Evolutionary conservation across 2,329 filamentous ascomycete species (phyloP).

Genomic region (Trichoderma guizhouense): DNA sequence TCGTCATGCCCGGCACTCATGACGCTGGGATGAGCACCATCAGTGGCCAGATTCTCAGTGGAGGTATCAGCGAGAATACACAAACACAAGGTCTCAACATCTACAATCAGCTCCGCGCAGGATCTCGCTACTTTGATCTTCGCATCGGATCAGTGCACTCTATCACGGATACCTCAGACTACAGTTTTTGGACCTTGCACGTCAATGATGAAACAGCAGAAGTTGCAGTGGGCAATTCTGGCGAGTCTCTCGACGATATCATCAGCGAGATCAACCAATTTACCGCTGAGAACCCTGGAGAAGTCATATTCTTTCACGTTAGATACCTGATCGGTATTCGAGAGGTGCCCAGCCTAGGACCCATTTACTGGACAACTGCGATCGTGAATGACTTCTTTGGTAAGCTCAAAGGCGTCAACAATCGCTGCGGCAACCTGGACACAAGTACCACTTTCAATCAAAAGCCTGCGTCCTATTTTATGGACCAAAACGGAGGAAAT

Average conservation of each 20-base stretch:
- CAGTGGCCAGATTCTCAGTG: conserved; percentile 31
- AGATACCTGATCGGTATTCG: conserved; percentile 41
- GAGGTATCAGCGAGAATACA: conserved; percentile 40
- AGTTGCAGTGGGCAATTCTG: conserved; percentile 43
- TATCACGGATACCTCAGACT: conserved; percentile 16
- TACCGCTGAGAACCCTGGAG: conserved; percentile 39
- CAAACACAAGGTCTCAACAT: conserved; percentile 45
- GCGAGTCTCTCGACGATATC: conserved; percentile 41
- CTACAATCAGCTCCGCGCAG: conserved; percentile 43
- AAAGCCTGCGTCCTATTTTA: conserved; percentile 28
- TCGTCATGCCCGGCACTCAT: conserved; percentile 48
- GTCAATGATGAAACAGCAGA: conserved; percentile 35
- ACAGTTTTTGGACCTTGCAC: conserved; percentile 41
- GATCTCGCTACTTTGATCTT: conserved; percentile 47
- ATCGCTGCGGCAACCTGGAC: conserved; percentile 35
- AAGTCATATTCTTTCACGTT: conserved; percentile 47
- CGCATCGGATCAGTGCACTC: conserved; percentile 36
- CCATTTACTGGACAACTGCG: conserved; percentile 35
- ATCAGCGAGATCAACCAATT: conserved; percentile 45
- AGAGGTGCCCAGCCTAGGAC: conserved; percentile 28
- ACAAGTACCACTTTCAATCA: conserved; percentile 25
- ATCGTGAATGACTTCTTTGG: conserved; percentile 43
- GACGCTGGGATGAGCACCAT: conserved; percentile 48
- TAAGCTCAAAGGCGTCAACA: conserved; percentile 39
- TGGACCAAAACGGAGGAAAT: conserved; percentile 31